These are phyloP conservation scores for Schizosaccharomyces cryophilus DNA, from an alignment of 805 yeast genomes.

Conservation along the genomic window DNA sequence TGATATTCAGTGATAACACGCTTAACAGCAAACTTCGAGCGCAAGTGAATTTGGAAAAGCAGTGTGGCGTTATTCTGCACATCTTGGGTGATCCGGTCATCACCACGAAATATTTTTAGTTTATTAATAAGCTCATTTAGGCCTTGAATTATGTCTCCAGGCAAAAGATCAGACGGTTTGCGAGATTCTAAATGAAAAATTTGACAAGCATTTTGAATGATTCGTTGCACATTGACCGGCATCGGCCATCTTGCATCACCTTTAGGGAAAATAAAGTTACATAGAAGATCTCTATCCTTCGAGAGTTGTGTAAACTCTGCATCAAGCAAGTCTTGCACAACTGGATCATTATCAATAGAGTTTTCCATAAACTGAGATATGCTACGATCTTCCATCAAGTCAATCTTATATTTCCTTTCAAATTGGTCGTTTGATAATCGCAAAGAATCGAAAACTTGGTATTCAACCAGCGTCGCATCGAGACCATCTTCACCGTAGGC, in stretches of 20 bases:
- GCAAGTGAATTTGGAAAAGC: conserved; percentile 68
- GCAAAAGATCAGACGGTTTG: conserved; percentile 70
- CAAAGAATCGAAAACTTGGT: conserved; percentile 81
- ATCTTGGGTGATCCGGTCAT: conserved; percentile 42
- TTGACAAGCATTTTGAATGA: conserved; percentile 89
- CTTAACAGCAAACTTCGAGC: conserved; percentile 78
- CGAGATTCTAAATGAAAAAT: conserved; percentile 82
- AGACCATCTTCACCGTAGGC: conserved; percentile 97
- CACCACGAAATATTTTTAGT: conserved; percentile 62
- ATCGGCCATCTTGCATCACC: conserved; percentile 92
- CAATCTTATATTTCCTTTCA: conserved; percentile 64
- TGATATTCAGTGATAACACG: conserved; percentile 81
- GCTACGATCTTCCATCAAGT: conserved; percentile 42
- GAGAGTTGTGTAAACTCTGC: conserved; percentile 58
- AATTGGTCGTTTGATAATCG: conserved; percentile 76
- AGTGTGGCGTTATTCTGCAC: conserved; percentile 84
- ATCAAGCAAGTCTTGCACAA: conserved; percentile 57
- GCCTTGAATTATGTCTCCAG: conserved; percentile 51
- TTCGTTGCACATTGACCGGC: conserved; percentile 91
- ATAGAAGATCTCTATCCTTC: conserved; percentile 53
- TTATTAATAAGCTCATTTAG: conserved; percentile 45
- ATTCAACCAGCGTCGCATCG: conserved; percentile 94
- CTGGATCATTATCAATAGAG: conserved; percentile 73
- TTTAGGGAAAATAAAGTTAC: conserved; percentile 59
- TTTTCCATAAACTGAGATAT: conserved; percentile 56